Evolutionary conservation across 352 stramenopile genomes (phyloP).

Genomic region (Pythium dissotocum): DNA sequence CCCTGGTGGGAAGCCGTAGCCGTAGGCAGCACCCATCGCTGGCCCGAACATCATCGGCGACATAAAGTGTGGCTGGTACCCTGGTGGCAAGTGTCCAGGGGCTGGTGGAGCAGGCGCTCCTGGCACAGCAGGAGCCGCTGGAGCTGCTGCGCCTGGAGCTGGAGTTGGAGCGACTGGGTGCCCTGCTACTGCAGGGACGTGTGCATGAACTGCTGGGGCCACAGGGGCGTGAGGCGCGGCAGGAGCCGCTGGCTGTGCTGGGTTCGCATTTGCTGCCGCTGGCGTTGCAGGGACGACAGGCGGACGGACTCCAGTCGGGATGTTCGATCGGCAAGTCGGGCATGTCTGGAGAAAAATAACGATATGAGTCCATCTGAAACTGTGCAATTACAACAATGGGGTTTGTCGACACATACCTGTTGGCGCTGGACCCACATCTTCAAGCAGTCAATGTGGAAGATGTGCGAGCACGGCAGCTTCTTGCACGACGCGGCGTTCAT

Average conservation of each 20-base stretch:
- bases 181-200: background rate
- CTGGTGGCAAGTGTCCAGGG: conserved; percentile 18
- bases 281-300: conserved; percentile 39
- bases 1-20: conserved; percentile 50
- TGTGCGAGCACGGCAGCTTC: conserved; percentile 96
- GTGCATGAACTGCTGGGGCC: conserved; percentile 18
- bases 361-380: background rate
- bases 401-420: conserved; percentile 49
- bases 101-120: conserved; percentile 8
- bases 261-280: conserved; percentile 26
- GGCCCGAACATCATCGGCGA: conserved; percentile 61
- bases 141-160: conserved; percentile 2
- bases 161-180: background rate
- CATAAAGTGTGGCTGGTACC: conserved; percentile 53
- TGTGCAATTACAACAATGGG: background rate
- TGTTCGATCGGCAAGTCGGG: conserved; percentile 96
- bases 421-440: conserved; percentile 99
- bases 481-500: conserved; percentile 92
- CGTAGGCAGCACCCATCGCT: conserved; percentile 44
- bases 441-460: conserved; percentile 97
- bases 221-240: conserved; percentile 14
- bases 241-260: conserved; percentile 26
- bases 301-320: conserved; percentile 72
- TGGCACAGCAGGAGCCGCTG: conserved; percentile 15
- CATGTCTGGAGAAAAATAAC: conserved; percentile 67